A percentile compares a stretch with the other conserved stretches of the same genome.
phyloP scores from a whole-genome alignment of 2,329 filamentous ascomycete species.

The Diplodia scrobiculata region DNA sequence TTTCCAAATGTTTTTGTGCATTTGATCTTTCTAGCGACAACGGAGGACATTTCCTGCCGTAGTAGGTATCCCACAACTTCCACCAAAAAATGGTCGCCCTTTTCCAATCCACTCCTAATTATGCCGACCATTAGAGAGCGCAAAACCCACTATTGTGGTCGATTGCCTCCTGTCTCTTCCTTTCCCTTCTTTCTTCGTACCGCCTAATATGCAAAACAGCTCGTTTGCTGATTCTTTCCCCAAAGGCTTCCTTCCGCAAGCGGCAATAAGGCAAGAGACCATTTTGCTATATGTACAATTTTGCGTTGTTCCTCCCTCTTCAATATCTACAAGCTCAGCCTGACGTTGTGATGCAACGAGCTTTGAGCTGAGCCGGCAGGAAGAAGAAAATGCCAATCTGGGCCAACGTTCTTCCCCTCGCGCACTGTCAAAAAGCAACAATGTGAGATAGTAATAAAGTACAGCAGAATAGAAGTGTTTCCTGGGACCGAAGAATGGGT shows the following conservation, averaged over 20 bases:
- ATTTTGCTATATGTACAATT: slow-evolving; percentile 25
- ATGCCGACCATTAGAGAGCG: slow-evolving; percentile 5
- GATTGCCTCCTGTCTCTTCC: slow-evolving; percentile 1
- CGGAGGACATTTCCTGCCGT: slow-evolving; percentile 15
- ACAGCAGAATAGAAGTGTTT: slow-evolving; percentile 25
- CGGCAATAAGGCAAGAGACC: slow-evolving; percentile 2
- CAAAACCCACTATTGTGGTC: background rate
- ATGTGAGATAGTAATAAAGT: slow-evolving; percentile 23
- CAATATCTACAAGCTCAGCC: slow-evolving; percentile 4
- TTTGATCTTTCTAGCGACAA: slow-evolving; percentile 27
- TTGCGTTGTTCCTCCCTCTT: slow-evolving; percentile 6
- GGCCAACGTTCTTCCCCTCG: slow-evolving; percentile 1
- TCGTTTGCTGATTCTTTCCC: background rate
- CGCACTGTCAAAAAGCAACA: slow-evolving; percentile 14
- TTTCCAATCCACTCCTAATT: slow-evolving; percentile 11
- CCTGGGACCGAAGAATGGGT: slow-evolving; percentile 11
- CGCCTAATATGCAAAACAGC: slow-evolving; percentile 13
- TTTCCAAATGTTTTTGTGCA: slow-evolving; percentile 25
- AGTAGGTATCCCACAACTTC: slow-evolving; percentile 26
- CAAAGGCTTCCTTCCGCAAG: slow-evolving; percentile 2
- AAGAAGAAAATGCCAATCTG: slow-evolving; percentile 16
- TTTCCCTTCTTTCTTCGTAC: background rate
- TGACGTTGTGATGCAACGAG: background rate
- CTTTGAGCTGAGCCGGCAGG: slow-evolving; percentile 7
- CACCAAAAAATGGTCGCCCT: slow-evolving; percentile 5